A percentile compares a stretch with the other conserved stretches of the same genome.
Evolutionary conservation across 2,329 filamentous ascomycete genomes (phyloP).

Genomic region (Dothidotthia symphoricarpi): DNA sequence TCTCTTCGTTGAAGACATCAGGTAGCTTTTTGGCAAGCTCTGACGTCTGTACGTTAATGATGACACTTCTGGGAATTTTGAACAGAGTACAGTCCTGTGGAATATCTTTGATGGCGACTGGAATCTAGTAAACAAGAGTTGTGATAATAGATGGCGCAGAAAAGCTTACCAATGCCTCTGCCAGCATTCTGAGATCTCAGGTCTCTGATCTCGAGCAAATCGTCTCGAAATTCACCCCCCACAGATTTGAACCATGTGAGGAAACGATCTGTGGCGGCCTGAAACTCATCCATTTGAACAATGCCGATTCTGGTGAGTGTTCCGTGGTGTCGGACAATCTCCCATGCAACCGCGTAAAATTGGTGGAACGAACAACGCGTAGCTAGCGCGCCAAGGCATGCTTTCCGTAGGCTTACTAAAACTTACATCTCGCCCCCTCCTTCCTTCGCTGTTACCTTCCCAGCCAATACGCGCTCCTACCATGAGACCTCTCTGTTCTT

Average conservation of each 20-base stretch:
- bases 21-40: constrained; percentile 16
- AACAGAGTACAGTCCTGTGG: constrained; percentile 19
- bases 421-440: too few relatives aligned
- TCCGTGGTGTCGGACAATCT: too few relatives aligned
- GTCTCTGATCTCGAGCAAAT: constrained; percentile 21
- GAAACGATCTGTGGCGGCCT: constrained; percentile 15
- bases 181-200: constrained; percentile 20
- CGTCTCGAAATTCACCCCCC: constrained; percentile 21
- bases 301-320: too few relatives aligned
- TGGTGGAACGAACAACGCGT: too few relatives aligned
- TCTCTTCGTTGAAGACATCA: constrained; percentile 15
- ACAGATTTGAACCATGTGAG: constrained; percentile 21
- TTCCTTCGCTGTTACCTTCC: too few relatives aligned
- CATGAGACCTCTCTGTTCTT: too few relatives aligned
- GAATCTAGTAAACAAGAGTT: neutral
- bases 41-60: constrained; percentile 23
- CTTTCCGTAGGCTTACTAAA: too few relatives aligned
- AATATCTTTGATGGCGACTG: constrained; percentile 18
- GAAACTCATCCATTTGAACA: constrained; percentile 16
- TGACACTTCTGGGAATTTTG: constrained; percentile 20
- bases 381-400: too few relatives aligned
- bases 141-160: neutral
- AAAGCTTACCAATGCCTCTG: constrained; percentile 20
- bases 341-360: too few relatives aligned
- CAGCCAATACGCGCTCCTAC: too few relatives aligned